Evolutionary conservation across 345 rosid genomes (phyloP), one percentile per base, ranked within the genome.

Genomic region (Pseudoturritis turrita): DNA sequence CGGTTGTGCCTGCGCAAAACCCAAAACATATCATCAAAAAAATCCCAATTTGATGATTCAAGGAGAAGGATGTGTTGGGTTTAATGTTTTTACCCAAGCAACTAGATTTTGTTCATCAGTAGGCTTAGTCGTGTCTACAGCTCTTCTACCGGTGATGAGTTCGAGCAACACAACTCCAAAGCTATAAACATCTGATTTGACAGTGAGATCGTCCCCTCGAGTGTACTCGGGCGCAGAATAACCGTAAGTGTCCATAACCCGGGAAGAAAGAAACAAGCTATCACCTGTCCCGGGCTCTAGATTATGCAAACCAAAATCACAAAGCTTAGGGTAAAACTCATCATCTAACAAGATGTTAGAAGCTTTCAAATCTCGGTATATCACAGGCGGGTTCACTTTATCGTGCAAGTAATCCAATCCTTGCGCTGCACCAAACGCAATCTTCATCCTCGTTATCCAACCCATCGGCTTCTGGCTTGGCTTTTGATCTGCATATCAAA

Each of bases 241-340:
- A 17, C 95, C 91, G 17, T 89, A 86, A 18, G 91, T 88, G 52
- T 85, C 88, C 94, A 85, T 82, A 47, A 83, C 84, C n/a, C 85
- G 74, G 1, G 87, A 72, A 4, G 83, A 33, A 7, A 80, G 74
- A 66, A 36, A 70, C 82, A 70, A 64, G 17, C 71, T 83, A 28
- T 82, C 82, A 4, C 83, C 81, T 0, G 60, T 50, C 35, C 80
- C 80, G 6, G 88, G 79, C 6, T 78, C 78, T 45, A 88, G 74
- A 41, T 81, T 82, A 4, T 71, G 77, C 61, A 84, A 49, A 49
- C 94, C 94, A 17, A 80, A 81, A 75, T 88, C 90, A 3, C 89
- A 82, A 21, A 88, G 84, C 68, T 83, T 83, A 29, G 94, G 80
- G 28, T 74, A 70, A 36, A 76, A 78, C 18, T 82, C 79, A 18